Evolutionary conservation across 2,329 filamentous ascomycete genomes (phyloP).

Genomic region (Xylaria sp.): DNA sequence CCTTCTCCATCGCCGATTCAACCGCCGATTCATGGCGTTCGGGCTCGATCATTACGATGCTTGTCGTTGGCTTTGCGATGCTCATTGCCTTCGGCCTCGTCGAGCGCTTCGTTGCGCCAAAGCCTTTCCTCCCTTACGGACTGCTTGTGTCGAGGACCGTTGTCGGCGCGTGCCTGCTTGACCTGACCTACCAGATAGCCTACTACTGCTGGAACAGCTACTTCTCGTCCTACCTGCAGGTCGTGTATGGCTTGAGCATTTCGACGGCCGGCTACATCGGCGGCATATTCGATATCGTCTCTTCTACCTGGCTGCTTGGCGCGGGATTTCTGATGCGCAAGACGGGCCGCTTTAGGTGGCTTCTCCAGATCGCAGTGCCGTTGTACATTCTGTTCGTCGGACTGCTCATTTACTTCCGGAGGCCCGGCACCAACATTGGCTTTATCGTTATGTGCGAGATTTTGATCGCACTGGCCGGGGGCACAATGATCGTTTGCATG

Average conservation of each 20-base stretch:
- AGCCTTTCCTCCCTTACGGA: slow-evolving; percentile 53
- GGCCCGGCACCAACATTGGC: slow-evolving; percentile 49
- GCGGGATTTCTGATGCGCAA: slow-evolving; percentile 49
- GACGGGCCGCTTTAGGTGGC: slow-evolving; percentile 54
- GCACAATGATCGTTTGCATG: slow-evolving; percentile 56
- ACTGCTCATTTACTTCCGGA: slow-evolving; percentile 59
- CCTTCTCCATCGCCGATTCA: slow-evolving; percentile 51
- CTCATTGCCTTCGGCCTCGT: slow-evolving; percentile 55
- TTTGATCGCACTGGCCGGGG: slow-evolving; percentile 55
- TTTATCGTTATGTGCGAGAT: slow-evolving; percentile 61
- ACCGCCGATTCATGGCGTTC: slow-evolving; percentile 48
- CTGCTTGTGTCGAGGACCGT: slow-evolving; percentile 48
- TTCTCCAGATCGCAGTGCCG: slow-evolving; percentile 40
- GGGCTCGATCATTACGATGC: slow-evolving; percentile 52
- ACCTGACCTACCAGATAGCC: slow-evolving; percentile 32
- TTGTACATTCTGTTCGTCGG: slow-evolving; percentile 54
- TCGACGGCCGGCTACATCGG: slow-evolving; percentile 40
- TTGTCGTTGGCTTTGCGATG: slow-evolving; percentile 55
- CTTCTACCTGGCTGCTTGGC: slow-evolving; percentile 46
- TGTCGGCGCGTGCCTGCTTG: slow-evolving; percentile 44
- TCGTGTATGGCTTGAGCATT: slow-evolving; percentile 39
- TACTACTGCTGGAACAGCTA: slow-evolving; percentile 43
- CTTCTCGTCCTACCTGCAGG: slow-evolving; percentile 39
- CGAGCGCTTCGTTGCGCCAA: slow-evolving; percentile 54
- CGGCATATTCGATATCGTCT: slow-evolving; percentile 46